Base-by-base conservation (phyloP, 2,329 filamentous ascomycete genomes). In the Fusarium graminum region DNA sequence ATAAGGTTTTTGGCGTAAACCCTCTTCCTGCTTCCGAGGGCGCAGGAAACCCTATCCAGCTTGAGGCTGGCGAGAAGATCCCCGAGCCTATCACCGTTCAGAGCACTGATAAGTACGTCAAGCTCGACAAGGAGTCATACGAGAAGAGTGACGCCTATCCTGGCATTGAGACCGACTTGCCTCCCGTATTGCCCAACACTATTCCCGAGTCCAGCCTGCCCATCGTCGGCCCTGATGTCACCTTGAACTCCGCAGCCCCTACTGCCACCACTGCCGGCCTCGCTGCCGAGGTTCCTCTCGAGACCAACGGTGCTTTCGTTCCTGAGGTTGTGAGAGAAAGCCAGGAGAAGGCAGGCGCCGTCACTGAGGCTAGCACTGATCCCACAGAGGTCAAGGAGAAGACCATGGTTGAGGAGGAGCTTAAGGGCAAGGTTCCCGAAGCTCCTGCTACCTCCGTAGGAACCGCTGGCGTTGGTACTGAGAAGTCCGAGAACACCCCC, bases 191-290 rank as follows among this genome's bases (percentile, higher is more conserved):
- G 43, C 85, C 82, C 63, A 89, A 84, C 77, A 81, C 92, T 76
- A 93, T 95, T 67, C 92, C 93, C 17, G 92, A 96, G 80, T 94
- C 92, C 9, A 92, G 90, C 77, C 83, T 95, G 65, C 91, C 92
- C 13, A 90, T 93, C 52, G 71, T 74, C 32, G 74, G 76, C 52
- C 76, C 75, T 52, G 80, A 81, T 54, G 81, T 80, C 46, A 79
- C 80, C 51, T 84, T 88, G 69, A 85, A 82, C 71, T 85, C 82
- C n/a, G 82, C 81, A 69, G 71, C 80, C 70, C 69, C 87, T 79
- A 70, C 80, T 76, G 78, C 90, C 4, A 91, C 91, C 39, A 94
- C 92, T 26, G 88, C 89, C 60, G 85, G 81, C 11, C 82, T 94
- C 67, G 91, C 91, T 38, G 89, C 84, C 50, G 80, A 88, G 64